phyloP scores from a whole-genome alignment of 2,329 filamentous ascomycete genomes.

The Penicillium sp. region DNA sequence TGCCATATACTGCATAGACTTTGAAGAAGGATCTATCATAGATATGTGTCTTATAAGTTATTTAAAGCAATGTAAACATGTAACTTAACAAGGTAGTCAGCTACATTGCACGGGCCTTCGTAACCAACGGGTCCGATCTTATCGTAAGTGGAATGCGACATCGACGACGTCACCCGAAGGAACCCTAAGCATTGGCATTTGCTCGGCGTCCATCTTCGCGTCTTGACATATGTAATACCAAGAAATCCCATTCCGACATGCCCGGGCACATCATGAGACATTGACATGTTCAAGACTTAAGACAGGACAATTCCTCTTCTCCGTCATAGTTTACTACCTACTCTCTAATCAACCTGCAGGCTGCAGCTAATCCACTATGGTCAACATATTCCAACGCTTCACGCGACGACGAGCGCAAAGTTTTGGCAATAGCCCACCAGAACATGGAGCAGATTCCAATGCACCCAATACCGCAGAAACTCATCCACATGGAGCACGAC shows the following conservation, averaged over 20 bases:
- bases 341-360: neutral
- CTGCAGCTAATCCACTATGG: constrained; percentile 11
- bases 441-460: neutral
- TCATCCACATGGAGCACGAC: constrained; percentile 9
- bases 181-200: constrained; percentile 6
- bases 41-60: too few species aligned
- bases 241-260: neutral
- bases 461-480: neutral
- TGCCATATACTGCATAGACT: neutral
- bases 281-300: neutral
- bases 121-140: too few species aligned
- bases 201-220: neutral
- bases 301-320: neutral
- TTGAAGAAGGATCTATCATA: neutral
- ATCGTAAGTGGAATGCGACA: neutral
- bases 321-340: neutral
- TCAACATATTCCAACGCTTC: constrained; percentile 23
- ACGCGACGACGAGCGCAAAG: constrained; percentile 15
- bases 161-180: constrained; percentile 7
- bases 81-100: too few species aligned
- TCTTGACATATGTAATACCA: constrained; percentile 11
- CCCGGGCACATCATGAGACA: neutral
- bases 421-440: constrained; percentile 7
- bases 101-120: too few species aligned
- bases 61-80: too few species aligned